These are phyloP conservation scores for Chionographis japonica DNA, from an alignment of 106 monocot species.

Conservation along the genomic window DNA sequence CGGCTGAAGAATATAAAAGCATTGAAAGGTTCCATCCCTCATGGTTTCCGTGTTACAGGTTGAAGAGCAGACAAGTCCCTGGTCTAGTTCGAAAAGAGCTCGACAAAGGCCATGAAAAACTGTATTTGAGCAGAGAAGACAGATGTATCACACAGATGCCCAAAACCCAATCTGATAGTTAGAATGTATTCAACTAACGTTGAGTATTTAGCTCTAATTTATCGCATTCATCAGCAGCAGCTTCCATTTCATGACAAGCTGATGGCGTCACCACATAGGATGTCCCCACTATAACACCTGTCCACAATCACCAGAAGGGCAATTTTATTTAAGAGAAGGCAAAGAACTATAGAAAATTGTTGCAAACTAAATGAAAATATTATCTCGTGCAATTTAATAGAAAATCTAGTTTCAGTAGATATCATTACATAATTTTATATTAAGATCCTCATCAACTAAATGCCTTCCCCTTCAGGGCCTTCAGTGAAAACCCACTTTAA, in stretches of 20 bases:
- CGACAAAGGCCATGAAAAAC: conserved; percentile 70
- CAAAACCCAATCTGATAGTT: neutral
- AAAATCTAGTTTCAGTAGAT: too few species aligned
- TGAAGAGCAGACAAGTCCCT: conserved; percentile 80
- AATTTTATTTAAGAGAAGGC: neutral
- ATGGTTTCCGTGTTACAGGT: conserved; percentile 70
- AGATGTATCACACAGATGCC: conserved; percentile 8
- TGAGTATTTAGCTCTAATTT: conserved; percentile 52
- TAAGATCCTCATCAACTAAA: too few species aligned
- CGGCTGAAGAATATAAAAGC: conserved; percentile 81
- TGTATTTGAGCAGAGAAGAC: conserved; percentile 25
- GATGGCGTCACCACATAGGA: conserved; percentile 57
- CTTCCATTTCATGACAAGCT: conserved; percentile 35
- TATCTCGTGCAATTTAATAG: too few species aligned
- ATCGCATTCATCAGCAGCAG: conserved; percentile 38
- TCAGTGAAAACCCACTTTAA: too few species aligned
- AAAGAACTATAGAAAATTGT: neutral
- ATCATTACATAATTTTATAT: too few species aligned
- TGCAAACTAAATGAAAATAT: neutral
- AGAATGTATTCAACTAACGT: conserved; percentile 27
- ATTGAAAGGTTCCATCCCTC: conserved; percentile 43
- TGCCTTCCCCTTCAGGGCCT: too few species aligned
- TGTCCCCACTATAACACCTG: conserved; percentile 64
- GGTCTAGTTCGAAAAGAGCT: conserved; percentile 61
- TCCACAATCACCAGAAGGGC: neutral